Conservation (phyloP, 1,139 yeast genomes). For the Meyerozyma elateridarum region DNA sequence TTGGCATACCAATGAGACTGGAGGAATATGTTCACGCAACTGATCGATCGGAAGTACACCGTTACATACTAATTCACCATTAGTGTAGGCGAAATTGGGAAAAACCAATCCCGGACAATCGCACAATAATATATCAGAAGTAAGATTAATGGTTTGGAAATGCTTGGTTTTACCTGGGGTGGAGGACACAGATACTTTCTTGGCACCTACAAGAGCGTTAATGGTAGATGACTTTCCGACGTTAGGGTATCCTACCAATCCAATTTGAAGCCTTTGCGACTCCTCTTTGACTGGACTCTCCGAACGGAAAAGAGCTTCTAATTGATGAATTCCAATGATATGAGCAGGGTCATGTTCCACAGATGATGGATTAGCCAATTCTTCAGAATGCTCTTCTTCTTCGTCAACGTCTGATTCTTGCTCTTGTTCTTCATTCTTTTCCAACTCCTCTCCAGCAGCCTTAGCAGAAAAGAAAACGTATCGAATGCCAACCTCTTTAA, state of each 20-base stretch:
- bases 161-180: constrained; percentile 99
- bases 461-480: constrained; percentile 94
- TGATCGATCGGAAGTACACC: constrained; percentile 99
- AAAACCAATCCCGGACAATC: constrained; percentile 99
- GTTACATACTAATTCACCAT: constrained; percentile 94
- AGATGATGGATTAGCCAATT: constrained; percentile 20
- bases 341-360: constrained; percentile 45
- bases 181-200: constrained; percentile 93
- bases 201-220: constrained; percentile 91
- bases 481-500: constrained; percentile 60
- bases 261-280: constrained; percentile 74
- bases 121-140: constrained; percentile 80
- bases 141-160: constrained; percentile 89
- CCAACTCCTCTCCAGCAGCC: constrained; percentile 68
- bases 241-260: constrained; percentile 94
- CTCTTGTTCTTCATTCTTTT: constrained; percentile 36
- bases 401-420: constrained; percentile 9
- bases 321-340: constrained; percentile 76
- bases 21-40: constrained; percentile 90
- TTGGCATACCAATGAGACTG: constrained; percentile 77
- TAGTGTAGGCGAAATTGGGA: constrained; percentile 95
- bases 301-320: constrained; percentile 73
- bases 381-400: constrained; percentile 19
- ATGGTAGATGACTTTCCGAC: constrained; percentile 97
- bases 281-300: constrained; percentile 72